Base-by-base conservation (phyloP, 768 basidiomycete species). In the Lactarius pseudohatsudake region DNA sequence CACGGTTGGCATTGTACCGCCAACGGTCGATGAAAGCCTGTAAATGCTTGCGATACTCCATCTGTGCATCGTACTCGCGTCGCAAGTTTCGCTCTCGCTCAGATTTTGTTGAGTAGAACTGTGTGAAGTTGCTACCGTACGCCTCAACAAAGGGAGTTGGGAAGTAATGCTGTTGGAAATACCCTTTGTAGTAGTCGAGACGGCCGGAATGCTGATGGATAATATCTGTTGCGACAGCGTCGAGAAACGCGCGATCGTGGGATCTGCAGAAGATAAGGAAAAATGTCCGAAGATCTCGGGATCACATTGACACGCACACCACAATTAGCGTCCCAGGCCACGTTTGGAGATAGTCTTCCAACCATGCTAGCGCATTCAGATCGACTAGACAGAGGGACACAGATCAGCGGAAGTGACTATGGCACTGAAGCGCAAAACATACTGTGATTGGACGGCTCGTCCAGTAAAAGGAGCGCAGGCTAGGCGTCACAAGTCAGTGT, bases 1-100 rank as follows among this genome's bases (percentile, higher is more conserved):
- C 90, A 72, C 96, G 85, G 75, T 96, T 96, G 64, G 95, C 95
- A 72, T 98, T 98, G 77, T 98, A 98, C 72, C 96, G 83, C 97
- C 97, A 99, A 61, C 94, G 84, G 73, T 98, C 97, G 72, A 99
- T 98, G 80, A 97, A 99, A 0, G 96, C 95, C 75, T 98, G 96
- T 36, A 98, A 79, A 79, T 97, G 94, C 72, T 91, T 91, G 63
- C 97, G 85, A 75, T 98, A 98, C 11, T 91, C 90, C 85, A 97
- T 88, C 77, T 99, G 97, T 0, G 94, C 82, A 40, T 98, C 96
- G 76, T 98, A 99, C 76, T 98, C 96, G 77, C 94, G 95, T 50
- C 86, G 86, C 77, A 96, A 79, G 73, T 95, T 95, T 66, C 88
- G 87, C 72, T 94, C 91, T 32, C 97, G 89, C 74, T 98, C 97